Evolutionary conservation across 495 filamentous ascomycete species (phyloP).

Genomic region (Tetracladium marchalianum): DNA sequence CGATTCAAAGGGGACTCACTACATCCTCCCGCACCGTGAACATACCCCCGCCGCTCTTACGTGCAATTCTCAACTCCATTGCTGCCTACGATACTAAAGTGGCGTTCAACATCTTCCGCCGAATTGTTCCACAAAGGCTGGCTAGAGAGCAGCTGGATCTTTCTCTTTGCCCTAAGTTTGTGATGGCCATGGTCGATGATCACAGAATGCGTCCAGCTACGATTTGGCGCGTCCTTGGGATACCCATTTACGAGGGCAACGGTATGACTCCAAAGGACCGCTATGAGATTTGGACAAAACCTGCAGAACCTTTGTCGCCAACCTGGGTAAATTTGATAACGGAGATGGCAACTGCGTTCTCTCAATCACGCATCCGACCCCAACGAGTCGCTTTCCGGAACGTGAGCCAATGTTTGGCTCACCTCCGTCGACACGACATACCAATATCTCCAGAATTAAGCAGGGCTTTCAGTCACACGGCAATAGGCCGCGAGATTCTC

Average conservation of each 20-base stretch:
- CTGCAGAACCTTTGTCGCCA: not conserved
- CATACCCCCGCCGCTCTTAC: slow-evolving; percentile 1
- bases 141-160: too few relatives aligned
- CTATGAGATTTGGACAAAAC: slow-evolving; percentile 4
- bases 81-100: slow-evolving; percentile 1
- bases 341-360: slow-evolving; percentile 24
- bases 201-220: not conserved
- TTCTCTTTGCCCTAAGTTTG: slow-evolving; percentile 1
- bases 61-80: slow-evolving; percentile 5
- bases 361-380: slow-evolving; percentile 22
- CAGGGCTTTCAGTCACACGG: slow-evolving; percentile 25
- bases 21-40: slow-evolving; percentile 5
- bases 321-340: slow-evolving; percentile 18
- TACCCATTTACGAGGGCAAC: slow-evolving; percentile 5
- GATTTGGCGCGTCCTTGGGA: slow-evolving; percentile 14
- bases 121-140: not conserved
- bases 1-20: not conserved
- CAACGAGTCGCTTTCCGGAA: slow-evolving; percentile 28
- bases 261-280: not conserved
- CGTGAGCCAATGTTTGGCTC: slow-evolving; percentile 26
- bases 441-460: slow-evolving; percentile 19
- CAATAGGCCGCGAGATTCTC: slow-evolving; percentile 28
- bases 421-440: slow-evolving; percentile 19
- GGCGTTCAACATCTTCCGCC: slow-evolving; percentile 10
- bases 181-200: slow-evolving; percentile 12